Base-by-base conservation (phyloP, 2,329 filamentous ascomycete species). In the Clonostachys byssicola region DNA sequence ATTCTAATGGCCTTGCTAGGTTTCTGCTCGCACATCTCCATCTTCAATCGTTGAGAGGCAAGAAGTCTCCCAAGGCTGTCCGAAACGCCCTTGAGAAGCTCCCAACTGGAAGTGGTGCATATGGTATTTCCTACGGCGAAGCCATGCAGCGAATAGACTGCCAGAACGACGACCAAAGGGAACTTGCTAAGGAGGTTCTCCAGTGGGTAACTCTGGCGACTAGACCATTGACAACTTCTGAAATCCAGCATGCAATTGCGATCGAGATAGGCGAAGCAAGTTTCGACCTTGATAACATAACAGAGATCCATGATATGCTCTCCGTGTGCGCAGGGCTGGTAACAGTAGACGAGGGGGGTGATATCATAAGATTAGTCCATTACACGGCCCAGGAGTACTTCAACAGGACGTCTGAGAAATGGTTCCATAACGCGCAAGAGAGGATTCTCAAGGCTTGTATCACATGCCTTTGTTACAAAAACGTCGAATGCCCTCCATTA, bases 341-440 rank as follows among this genome's bases (percentile, higher is more conserved):
- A 2, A 66, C 61, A 0, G 38, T 72, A 4, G 68, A 75, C 36
- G 48, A 65, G 40, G 52, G 67, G 41, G 73, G 60, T 43, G 43
- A 57, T 16, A 57, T 66, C 30, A 56, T 75, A 9, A 61, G 68
- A 5, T 50, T 76, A 0, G 68, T 73, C 4, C 72, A 77, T 50
- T 70, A 72, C 47, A 75, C 73, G 0, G 60, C 71, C 2, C 66
- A 74, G 40, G 63, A 74, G 38, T 77, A 72, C 52, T 64, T 77
- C 39, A 57, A 68, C 16, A 43, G 49, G 12, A 65, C 52, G 1
- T 42, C 47, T 10, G 34, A 9, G 16, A 14, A 30, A 13, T 47
- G 45, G 0, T 65, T 74, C 47, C 59, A 60, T 1, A 20, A 56
- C 35, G 60, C 59, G 0, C 47, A 68, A 9, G 13, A 2, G 0